phyloP scores from a whole-genome alignment of 352 stramenopile species.

The Globisporangium nunn region DNA sequence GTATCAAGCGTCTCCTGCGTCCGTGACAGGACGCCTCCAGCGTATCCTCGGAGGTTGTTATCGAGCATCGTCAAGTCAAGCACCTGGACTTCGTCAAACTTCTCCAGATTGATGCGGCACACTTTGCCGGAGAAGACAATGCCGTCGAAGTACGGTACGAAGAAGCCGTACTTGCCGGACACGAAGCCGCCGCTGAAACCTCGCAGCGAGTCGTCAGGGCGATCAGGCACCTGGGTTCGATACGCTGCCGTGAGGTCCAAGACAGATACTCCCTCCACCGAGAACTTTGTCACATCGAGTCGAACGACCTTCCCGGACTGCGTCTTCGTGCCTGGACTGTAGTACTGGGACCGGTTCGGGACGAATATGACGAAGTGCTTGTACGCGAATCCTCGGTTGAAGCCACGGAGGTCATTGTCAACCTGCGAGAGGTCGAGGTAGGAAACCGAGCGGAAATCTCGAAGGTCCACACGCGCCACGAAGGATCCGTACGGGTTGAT shows the following conservation, averaged over 20 bases:
- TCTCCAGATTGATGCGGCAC: conserved; percentile 73
- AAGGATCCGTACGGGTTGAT: conserved; percentile 59
- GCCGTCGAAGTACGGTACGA: conserved; percentile 73
- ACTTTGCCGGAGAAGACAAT: conserved; percentile 59
- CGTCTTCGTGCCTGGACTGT: conserved; percentile 15
- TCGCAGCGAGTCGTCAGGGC: conserved; percentile 46
- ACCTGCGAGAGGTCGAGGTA: conserved; percentile 44
- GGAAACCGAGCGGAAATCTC: conserved; percentile 46
- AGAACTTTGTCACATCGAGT: conserved; percentile 69
- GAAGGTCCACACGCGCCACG: conserved; percentile 51
- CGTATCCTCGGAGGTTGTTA: conserved; percentile 36
- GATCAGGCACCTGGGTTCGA: conserved; percentile 63
- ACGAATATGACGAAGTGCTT: conserved; percentile 67
- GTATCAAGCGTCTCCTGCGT: conserved; percentile 34
- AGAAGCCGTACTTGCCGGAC: conserved; percentile 77
- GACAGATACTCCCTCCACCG: conserved; percentile 28
- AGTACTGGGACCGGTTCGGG: conserved; percentile 35
- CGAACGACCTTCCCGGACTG: conserved; percentile 63
- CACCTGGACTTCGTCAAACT: conserved; percentile 71
- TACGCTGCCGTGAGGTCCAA: conserved; percentile 46
- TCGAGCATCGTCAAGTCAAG: conserved; percentile 56
- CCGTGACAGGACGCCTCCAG: conserved; percentile 43
- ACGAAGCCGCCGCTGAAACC: conserved; percentile 64
- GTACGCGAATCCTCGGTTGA: conserved; percentile 67
- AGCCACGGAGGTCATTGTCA: conserved; percentile 47